phyloP scores from a whole-genome alignment of 768 basidiomycete genomes.

The Hemileccinum impolitum region DNA sequence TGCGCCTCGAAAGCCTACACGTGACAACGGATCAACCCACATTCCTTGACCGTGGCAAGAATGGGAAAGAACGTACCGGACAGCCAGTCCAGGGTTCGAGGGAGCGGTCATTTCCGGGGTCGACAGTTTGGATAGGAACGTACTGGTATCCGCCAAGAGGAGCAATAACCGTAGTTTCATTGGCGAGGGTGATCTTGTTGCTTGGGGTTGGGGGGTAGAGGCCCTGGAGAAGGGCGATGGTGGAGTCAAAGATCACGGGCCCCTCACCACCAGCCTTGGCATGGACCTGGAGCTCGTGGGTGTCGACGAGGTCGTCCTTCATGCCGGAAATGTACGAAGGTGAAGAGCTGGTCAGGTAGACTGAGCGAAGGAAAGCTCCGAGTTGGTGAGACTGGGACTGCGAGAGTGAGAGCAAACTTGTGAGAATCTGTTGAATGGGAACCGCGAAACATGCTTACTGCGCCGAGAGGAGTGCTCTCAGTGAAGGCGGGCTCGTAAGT shows the following conservation, averaged over 20 bases:
- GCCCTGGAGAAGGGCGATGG: constrained; percentile 81
- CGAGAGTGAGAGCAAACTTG: neutral
- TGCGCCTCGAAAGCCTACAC: constrained; percentile 63
- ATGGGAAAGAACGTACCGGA: constrained; percentile 36
- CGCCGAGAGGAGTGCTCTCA: constrained; percentile 73
- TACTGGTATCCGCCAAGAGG: constrained; percentile 87
- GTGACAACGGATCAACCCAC: constrained; percentile 11
- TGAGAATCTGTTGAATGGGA: neutral
- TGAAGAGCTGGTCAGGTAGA: constrained; percentile 65
- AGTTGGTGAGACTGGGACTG: constrained; percentile 69
- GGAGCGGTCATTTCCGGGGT: constrained; percentile 77
- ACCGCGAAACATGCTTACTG: constrained; percentile 39
- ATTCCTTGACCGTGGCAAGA: neutral
- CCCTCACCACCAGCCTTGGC: constrained; percentile 86
- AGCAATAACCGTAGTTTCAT: constrained; percentile 65
- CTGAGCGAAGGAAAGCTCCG: constrained; percentile 57
- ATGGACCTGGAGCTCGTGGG: constrained; percentile 67
- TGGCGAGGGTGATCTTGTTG: constrained; percentile 75
- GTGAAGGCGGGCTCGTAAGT: constrained; percentile 62
- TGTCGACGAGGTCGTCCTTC: constrained; percentile 65
- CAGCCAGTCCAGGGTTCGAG: constrained; percentile 78
- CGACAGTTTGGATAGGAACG: constrained; percentile 85
- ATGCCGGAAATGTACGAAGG: constrained; percentile 67
- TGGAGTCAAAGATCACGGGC: constrained; percentile 82
- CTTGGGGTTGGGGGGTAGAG: constrained; percentile 77